A percentile compares a stretch with the other conserved stretches of the same genome.
phyloP scores from a whole-genome alignment of 257 asterid species.

The Jacaranda mimosifolia region DNA sequence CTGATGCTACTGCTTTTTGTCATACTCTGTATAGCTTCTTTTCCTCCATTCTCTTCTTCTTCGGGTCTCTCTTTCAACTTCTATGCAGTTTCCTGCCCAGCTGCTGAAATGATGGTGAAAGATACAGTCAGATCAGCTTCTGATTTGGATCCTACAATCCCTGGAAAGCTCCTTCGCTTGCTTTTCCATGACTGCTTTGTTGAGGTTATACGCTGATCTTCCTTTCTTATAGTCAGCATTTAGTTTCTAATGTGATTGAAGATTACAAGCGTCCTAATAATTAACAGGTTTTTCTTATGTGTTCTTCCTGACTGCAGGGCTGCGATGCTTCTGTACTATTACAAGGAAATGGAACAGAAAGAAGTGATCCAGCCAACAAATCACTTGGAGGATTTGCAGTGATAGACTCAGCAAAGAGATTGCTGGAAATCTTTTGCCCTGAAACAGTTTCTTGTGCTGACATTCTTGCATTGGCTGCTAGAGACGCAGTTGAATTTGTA shows the following conservation, averaged over 20 bases:
- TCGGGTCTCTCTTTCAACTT: conserved; percentile 56
- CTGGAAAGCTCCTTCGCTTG: conserved; percentile 82
- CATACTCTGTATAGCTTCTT: conserved; percentile 16
- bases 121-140: conserved; percentile 78
- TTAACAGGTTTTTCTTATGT: neutral
- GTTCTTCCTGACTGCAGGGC: conserved; percentile 48
- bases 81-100: conserved; percentile 69
- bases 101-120: conserved; percentile 74
- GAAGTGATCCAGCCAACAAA: conserved; percentile 74
- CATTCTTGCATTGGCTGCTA: conserved; percentile 77
- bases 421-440: conserved; percentile 75
- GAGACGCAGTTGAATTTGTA: conserved; percentile 86
- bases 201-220: conserved; percentile 50
- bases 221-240: no score
- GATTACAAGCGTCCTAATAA: no score
- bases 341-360: conserved; percentile 78
- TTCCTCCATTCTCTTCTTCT: conserved; percentile 39
- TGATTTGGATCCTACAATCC: conserved; percentile 63
- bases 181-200: conserved; percentile 84
- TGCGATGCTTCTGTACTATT: conserved; percentile 81
- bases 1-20: conserved; percentile 29
- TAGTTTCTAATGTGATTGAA: no score
- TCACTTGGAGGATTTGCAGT: conserved; percentile 74
- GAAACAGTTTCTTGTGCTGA: conserved; percentile 86
- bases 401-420: conserved; percentile 71